Conservation (phyloP, 768 basidiomycete species). For the Amanita phalloides region DNA sequence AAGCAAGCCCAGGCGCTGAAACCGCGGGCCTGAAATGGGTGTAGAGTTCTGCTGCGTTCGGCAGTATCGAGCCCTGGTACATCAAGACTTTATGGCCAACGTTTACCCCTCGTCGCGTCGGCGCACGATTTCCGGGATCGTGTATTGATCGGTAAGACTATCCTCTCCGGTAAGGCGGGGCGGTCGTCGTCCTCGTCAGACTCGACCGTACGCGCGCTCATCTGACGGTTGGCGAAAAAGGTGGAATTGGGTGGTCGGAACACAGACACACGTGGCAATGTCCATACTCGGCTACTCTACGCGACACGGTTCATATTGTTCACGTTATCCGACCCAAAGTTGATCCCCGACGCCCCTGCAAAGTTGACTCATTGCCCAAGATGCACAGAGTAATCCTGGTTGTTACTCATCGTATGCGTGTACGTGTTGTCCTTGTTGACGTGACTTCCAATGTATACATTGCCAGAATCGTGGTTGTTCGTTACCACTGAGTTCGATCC, state of each 20-base stretch:
- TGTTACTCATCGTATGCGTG: not conserved
- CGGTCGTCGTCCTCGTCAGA: not conserved
- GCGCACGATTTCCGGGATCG: not conserved
- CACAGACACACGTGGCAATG: too few relatives aligned
- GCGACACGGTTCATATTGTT: not conserved
- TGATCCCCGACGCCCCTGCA: not conserved
- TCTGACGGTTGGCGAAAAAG: not conserved
- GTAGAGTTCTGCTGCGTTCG: slow-evolving; percentile 57
- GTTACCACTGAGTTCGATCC: not conserved
- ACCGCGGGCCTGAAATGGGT: slow-evolving; percentile 43
- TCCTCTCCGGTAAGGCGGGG: not conserved
- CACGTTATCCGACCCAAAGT: not conserved
- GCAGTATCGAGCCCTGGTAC: slow-evolving; percentile 59
- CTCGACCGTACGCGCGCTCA: not conserved
- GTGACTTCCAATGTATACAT: not conserved
- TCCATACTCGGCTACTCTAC: not conserved
- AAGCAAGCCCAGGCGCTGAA: slow-evolving; percentile 45
- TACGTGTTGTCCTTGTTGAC: not conserved
- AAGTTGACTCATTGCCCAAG: not conserved
- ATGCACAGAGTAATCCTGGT: not conserved
- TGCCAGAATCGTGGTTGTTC: not conserved
- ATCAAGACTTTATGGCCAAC: slow-evolving; percentile 13
- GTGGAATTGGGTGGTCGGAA: too few relatives aligned
- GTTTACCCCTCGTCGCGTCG: not conserved
- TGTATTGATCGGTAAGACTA: not conserved